phyloP scores from a whole-genome alignment of 768 basidiomycete species.

The Podaxis sp. region DNA sequence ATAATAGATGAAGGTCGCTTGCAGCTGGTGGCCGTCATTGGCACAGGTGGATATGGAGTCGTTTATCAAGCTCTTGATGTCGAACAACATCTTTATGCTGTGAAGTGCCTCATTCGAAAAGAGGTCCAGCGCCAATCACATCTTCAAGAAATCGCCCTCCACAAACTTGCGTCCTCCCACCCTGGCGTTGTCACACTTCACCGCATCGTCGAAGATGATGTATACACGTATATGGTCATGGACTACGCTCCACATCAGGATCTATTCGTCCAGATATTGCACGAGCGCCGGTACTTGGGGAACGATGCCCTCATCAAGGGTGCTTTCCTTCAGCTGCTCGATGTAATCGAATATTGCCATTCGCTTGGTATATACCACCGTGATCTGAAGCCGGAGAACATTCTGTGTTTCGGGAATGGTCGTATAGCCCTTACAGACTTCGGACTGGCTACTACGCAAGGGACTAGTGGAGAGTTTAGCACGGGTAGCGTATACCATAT shows the following conservation, averaged over 20 bases:
- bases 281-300: slow-evolving; percentile 77
- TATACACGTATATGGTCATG: slow-evolving; percentile 88
- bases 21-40: slow-evolving; percentile 83
- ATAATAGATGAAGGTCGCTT: slow-evolving; percentile 81
- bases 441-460: slow-evolving; percentile 89
- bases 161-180: slow-evolving; percentile 72
- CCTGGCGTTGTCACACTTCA: slow-evolving; percentile 86
- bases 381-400: slow-evolving; percentile 96
- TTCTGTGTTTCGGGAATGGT: slow-evolving; percentile 82
- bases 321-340: slow-evolving; percentile 91
- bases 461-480: slow-evolving; percentile 82
- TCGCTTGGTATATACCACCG: slow-evolving; percentile 91
- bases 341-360: slow-evolving; percentile 93
- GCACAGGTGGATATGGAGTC: slow-evolving; percentile 92
- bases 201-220: slow-evolving; percentile 81
- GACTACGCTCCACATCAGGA: slow-evolving; percentile 91
- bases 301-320: slow-evolving; percentile 82
- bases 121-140: slow-evolving; percentile 67
- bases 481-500: slow-evolving; percentile 99
- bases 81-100: slow-evolving; percentile 68
- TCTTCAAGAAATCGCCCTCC: slow-evolving; percentile 84
- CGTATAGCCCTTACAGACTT: slow-evolving; percentile 91
- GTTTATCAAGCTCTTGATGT: slow-evolving; percentile 86
- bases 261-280: slow-evolving; percentile 87
- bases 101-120: slow-evolving; percentile 82